These are phyloP conservation scores for Wickerhamomyces alni DNA, from an alignment of 805 yeast species.

Conservation along the genomic window DNA sequence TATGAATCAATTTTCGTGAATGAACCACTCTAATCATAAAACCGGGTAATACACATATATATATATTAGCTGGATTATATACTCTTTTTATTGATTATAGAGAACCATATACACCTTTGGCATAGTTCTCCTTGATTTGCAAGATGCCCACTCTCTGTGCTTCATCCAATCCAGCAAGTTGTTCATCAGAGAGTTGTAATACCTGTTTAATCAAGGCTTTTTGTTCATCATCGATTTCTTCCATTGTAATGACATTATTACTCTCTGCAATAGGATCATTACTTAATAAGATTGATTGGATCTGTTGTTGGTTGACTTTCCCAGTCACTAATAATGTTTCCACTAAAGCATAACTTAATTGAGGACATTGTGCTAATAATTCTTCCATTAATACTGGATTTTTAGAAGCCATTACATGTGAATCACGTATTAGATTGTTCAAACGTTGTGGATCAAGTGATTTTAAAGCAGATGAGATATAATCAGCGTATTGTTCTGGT, in stretches of 20 bases:
- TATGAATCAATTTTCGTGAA: too few relatives aligned
- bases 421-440: conserved; percentile 45
- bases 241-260: conserved; percentile 1
- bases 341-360: conserved; percentile 74
- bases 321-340: conserved; percentile 48
- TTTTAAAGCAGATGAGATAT: conserved; percentile 40
- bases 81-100: not conserved
- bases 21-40: too few relatives aligned
- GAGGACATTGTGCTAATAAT: conserved; percentile 68
- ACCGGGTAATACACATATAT: too few relatives aligned
- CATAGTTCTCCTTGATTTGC: conserved; percentile 23
- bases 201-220: conserved; percentile 45
- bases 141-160: conserved; percentile 35
- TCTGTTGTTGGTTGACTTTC: conserved; percentile 3
- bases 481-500: conserved; percentile 25
- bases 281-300: conserved; percentile 34
- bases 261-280: not conserved
- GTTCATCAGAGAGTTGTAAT: conserved; percentile 44
- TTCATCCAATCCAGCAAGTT: conserved; percentile 41
- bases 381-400: conserved; percentile 55
- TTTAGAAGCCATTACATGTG: conserved; percentile 49
- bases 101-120: conserved; percentile 23
- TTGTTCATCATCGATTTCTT: conserved; percentile 31
- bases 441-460: conserved; percentile 43
- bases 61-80: too few relatives aligned